These are phyloP conservation scores for Waltergamsia citrina DNA, from an alignment of 2,329 filamentous ascomycete species.

Conservation along the genomic window DNA sequence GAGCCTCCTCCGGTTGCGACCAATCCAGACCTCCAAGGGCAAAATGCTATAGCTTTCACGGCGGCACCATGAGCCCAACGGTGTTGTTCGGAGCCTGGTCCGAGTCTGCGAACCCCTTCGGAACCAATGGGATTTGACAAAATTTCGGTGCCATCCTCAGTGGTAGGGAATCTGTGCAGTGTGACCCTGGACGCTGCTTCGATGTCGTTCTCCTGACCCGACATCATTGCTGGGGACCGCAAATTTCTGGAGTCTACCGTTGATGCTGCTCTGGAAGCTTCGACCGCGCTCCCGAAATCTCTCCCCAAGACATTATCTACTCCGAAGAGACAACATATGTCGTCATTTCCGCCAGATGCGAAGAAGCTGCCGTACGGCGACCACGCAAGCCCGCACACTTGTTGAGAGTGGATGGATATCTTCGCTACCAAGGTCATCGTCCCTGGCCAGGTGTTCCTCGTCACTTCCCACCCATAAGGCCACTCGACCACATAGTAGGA, in stretches of 20 bases:
- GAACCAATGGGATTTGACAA: constrained; percentile 16
- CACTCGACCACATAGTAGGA: constrained; percentile 91
- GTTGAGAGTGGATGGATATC: constrained; percentile 72
- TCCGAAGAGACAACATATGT: constrained; percentile 75
- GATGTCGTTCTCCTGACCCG: no score
- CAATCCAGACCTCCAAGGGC: constrained; percentile 82
- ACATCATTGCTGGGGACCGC: no score
- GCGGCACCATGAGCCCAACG: constrained; percentile 75
- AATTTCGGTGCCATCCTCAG: constrained; percentile 13
- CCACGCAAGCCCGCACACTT: constrained; percentile 91
- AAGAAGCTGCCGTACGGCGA: constrained; percentile 67
- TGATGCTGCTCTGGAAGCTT: no score
- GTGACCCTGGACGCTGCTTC: constrained; percentile 3
- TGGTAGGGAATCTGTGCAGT: no score
- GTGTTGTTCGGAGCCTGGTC: constrained; percentile 53
- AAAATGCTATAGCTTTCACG: constrained; percentile 94
- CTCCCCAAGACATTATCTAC: constrained; percentile 43
- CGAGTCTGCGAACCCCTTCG: constrained; percentile 36
- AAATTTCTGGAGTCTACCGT: no score
- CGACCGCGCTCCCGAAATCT: no score
- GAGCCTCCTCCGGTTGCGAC: constrained; percentile 88
- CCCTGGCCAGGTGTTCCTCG: constrained; percentile 62
- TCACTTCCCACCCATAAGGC: constrained; percentile 55
- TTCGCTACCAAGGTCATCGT: constrained; percentile 68
- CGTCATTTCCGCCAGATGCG: constrained; percentile 88